Base-by-base conservation (phyloP, 2,329 filamentous ascomycete genomes). In the Cryphonectria naterciae region DNA sequence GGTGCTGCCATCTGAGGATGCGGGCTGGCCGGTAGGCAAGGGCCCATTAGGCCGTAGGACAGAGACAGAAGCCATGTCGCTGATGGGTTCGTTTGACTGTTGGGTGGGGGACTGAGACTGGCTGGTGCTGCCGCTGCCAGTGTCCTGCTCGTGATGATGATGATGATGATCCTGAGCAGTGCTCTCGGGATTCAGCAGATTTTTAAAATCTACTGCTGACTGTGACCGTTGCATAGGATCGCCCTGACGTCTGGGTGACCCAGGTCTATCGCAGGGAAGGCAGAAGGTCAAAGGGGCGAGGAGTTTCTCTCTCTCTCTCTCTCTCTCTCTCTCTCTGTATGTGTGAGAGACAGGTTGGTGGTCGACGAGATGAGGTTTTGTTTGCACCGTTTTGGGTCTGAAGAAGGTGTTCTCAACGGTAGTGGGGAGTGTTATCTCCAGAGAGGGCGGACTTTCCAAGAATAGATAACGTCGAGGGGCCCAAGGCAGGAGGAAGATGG, bases 221-320 rank as follows among this genome's bases (percentile, higher is more conserved):
- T 88, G 86, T 86, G 89, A 86, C 82, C 89, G 89, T 87, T 92
- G 91, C 91, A 93, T 93, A 87, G 91, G 89, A 90, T 85, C 80
- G 82, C 79, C 79, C 73, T 74, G 75, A 72, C 65, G 67, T 73
- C 71, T 71, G 68, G 67, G 52, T 66, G 17, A 68, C 60, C 72
- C 72, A 73, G 72, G 64, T 65, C 54, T 65, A 19, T 19, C 28
- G 19, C 11, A n/a, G 46, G 46, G 22, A 7, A 49, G 22, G 10
- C 37, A 49, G 46, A n/a, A 49, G 46, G 22, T 46, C 17, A 46
- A 13, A 22, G 22, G 22, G 10, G 13, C 37, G 37, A 49, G 3
- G 22, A 49, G 22, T 46, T 49, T n/a, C n/a, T 49, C 22, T 49
- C 43, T 49, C 43, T 49, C 17, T 22, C 6, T 49, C 19, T n/a